Conservation (phyloP, 108 stramenopile genomes). For the Nitzschia sp. region DNA sequence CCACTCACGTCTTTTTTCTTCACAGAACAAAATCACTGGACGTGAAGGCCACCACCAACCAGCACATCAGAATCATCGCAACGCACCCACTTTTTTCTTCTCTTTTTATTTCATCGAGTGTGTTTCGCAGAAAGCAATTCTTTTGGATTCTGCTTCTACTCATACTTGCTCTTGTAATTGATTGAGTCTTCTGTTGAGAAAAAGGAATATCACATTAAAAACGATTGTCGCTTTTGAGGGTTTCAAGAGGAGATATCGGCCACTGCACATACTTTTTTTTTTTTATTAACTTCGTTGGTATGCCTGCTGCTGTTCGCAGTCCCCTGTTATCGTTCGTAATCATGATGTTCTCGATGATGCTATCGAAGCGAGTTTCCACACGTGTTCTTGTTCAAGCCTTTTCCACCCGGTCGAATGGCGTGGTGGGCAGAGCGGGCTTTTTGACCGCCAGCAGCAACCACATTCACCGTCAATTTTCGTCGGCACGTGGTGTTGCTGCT, state of each 20-base stretch:
- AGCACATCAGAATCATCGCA: not conserved
- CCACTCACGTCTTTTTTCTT: not conserved
- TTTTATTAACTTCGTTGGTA: too few relatives aligned
- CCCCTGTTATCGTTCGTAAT: not conserved
- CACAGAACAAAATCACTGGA: not conserved
- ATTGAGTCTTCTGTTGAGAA: too few relatives aligned
- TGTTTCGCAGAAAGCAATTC: too few relatives aligned
- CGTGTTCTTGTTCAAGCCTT: slow-evolving; percentile 3
- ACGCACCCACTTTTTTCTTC: not conserved
- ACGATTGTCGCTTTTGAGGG: too few relatives aligned
- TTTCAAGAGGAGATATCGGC: too few relatives aligned
- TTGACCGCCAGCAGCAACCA: not conserved
- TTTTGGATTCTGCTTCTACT: too few relatives aligned
- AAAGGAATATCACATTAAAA: too few relatives aligned
- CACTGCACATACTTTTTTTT: too few relatives aligned
- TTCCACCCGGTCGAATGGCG: not conserved
- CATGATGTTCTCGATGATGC: slow-evolving; percentile 11
- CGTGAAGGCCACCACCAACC: not conserved
- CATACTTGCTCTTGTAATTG: too few relatives aligned
- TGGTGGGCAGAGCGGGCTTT: too few relatives aligned
- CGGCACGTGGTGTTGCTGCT: slow-evolving; percentile 5
- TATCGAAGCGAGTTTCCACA: not conserved
- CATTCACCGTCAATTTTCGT: not conserved
- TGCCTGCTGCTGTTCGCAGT: not conserved
- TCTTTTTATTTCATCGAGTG: not conserved